phyloP scores from a whole-genome alignment of 2,329 filamentous ascomycete species.

The Exophiala sideris region DNA sequence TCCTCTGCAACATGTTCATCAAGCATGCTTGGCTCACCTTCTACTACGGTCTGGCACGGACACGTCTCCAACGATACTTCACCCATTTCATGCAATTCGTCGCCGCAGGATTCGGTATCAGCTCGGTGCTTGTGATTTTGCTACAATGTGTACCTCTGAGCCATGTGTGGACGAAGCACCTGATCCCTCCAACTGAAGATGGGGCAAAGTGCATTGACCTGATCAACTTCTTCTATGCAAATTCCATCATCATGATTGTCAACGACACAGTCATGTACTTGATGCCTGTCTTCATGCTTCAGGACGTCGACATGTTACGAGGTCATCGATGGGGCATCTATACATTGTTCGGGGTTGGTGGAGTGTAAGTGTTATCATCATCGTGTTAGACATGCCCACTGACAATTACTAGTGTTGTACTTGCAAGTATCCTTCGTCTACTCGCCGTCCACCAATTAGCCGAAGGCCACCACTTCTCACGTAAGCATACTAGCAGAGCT shows the following conservation, averaged over 20 bases:
- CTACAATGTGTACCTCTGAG: conserved; percentile 19
- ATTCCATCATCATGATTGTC: conserved; percentile 22
- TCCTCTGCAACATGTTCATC: conserved; percentile 26
- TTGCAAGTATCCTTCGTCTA: conserved; percentile 21
- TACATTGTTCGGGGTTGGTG: conserved; percentile 17
- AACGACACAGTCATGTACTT: conserved; percentile 23
- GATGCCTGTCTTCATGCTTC: conserved; percentile 18
- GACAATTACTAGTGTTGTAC: conserved; percentile 13
- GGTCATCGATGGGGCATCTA: conserved; percentile 19
- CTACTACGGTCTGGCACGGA: conserved; percentile 23
- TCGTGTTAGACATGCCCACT: background rate
- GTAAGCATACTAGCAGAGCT: background rate
- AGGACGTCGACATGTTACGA: conserved; percentile 20
- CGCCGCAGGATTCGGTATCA: conserved; percentile 18
- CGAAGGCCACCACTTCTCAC: conserved; percentile 11
- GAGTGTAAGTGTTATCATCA: conserved; percentile 12
- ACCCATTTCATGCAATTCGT: conserved; percentile 22
- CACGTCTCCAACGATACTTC: conserved; percentile 15
- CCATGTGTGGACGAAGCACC: conserved; percentile 5
- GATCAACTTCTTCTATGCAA: conserved; percentile 20
- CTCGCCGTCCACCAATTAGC: conserved; percentile 16
- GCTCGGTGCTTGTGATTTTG: conserved; percentile 18
- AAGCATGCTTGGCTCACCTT: conserved; percentile 26
- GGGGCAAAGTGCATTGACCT: conserved; percentile 15
- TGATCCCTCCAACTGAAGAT: background rate